A percentile compares a stretch with the other conserved stretches of the same genome.
Conservation (phyloP, 148 eudicot species). For the Rhododendron vialii region DNA sequence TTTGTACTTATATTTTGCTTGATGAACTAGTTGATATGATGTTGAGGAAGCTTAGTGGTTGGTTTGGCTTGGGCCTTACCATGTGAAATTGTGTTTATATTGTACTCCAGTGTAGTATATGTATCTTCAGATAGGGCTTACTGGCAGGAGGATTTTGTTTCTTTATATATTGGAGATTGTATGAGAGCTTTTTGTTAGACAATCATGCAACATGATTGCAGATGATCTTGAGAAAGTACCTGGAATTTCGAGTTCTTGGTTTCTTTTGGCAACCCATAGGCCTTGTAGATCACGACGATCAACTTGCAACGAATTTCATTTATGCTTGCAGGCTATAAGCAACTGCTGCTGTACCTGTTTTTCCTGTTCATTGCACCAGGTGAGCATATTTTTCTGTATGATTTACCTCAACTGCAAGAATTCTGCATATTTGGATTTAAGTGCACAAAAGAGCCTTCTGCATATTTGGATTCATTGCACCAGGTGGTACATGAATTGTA, state of each 20-base stretch:
- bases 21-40: neutral
- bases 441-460: neutral
- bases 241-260: neutral
- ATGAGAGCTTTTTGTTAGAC: neutral
- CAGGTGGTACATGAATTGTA: neutral
- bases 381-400: neutral
- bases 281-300: neutral
- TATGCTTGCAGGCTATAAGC: neutral
- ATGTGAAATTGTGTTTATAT: neutral
- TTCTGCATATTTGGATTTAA: neutral
- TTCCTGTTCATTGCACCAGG: neutral
- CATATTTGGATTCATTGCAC: neutral
- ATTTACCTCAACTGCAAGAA: neutral
- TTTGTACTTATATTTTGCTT: neutral
- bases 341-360: neutral
- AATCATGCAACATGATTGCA: neutral
- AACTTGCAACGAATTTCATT: neutral
- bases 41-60: neutral
- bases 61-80: neutral
- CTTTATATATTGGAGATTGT: neutral
- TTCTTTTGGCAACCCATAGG: neutral
- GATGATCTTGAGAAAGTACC: neutral
- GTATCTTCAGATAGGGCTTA: neutral
- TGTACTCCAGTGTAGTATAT: neutral
- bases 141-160: neutral